These are phyloP conservation scores for Eragrostis nindensis DNA, from an alignment of 176 grass and related monocot genomes.

Conservation along the genomic window DNA sequence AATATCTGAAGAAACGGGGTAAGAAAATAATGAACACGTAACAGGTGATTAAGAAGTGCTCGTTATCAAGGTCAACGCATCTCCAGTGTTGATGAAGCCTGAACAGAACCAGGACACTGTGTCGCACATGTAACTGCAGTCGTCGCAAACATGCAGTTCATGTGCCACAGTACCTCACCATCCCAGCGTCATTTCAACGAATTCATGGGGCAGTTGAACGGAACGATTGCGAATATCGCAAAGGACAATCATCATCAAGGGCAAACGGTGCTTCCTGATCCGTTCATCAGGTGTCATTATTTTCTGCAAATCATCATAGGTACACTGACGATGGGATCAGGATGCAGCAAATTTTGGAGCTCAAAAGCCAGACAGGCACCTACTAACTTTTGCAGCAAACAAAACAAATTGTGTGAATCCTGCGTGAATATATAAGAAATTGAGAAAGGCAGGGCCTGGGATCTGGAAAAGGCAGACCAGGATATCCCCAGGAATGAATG, in stretches of 20 bases:
- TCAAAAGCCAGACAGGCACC: slow-evolving; percentile 41
- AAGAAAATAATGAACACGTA: neutral
- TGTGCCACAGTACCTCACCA: neutral
- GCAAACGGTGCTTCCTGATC: neutral
- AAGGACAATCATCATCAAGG: slow-evolving; percentile 14
- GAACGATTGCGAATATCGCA: neutral
- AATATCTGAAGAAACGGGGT: neutral
- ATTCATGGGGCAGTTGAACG: neutral
- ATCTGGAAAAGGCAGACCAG: slow-evolving; percentile 46
- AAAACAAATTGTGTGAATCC: neutral
- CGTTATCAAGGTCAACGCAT: neutral
- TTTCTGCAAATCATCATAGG: slow-evolving; percentile 19
- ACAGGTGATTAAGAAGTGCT: neutral
- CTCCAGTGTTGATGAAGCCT: neutral
- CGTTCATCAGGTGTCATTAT: slow-evolving; percentile 24
- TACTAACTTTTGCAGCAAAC: slow-evolving; percentile 4
- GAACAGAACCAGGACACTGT: neutral
- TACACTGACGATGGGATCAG: slow-evolving; percentile 19
- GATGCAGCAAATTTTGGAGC: neutral
- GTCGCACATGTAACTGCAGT: neutral
- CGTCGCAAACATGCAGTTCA: slow-evolving; percentile 9
- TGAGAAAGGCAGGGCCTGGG: neutral
- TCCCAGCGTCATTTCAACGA: neutral
- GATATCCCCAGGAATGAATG: slow-evolving; percentile 37
- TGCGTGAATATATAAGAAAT: neutral